Conservation (phyloP, 441 rosid species). For the Kokia cookei region DNA sequence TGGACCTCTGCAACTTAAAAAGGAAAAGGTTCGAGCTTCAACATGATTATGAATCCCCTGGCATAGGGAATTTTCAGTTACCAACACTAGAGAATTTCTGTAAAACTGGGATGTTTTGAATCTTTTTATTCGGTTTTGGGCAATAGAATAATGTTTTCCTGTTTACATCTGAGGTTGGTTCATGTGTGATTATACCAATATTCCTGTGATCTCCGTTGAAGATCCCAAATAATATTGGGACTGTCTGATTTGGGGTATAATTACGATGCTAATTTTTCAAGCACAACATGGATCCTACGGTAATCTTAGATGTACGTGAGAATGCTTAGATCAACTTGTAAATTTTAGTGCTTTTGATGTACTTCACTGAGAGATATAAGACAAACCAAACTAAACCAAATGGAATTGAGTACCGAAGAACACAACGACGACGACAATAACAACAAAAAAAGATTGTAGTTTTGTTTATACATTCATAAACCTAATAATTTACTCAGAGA, state of each 20-base stretch:
- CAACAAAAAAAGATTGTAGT: not conserved
- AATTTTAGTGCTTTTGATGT: not conserved
- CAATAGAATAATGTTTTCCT: not conserved
- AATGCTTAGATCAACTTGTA: not conserved
- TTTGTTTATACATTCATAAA: constrained; percentile 8
- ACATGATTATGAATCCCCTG: constrained; percentile 1
- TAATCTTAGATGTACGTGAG: not conserved
- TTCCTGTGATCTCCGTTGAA: constrained; percentile 19
- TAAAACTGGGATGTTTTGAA: not conserved
- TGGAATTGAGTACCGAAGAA: not conserved
- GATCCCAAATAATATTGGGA: constrained; percentile 23
- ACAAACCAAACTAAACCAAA: constrained; percentile 12
- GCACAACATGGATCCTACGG: not conserved
- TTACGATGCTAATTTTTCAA: not conserved
- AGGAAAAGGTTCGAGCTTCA: not conserved
- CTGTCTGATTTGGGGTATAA: not conserved
- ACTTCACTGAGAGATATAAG: not conserved
- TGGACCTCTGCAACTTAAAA: constrained; percentile 11
- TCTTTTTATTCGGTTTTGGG: not conserved
- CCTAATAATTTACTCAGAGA: constrained; percentile 3
- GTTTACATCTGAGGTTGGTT: not conserved
- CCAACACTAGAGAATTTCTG: constrained; percentile 11
- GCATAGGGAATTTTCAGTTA: constrained; percentile 12
- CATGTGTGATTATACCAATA: constrained; percentile 16
- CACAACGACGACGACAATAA: not conserved